Base-by-base conservation (phyloP, 2,329 filamentous ascomycete species). In the Stromatinia cepivora region DNA sequence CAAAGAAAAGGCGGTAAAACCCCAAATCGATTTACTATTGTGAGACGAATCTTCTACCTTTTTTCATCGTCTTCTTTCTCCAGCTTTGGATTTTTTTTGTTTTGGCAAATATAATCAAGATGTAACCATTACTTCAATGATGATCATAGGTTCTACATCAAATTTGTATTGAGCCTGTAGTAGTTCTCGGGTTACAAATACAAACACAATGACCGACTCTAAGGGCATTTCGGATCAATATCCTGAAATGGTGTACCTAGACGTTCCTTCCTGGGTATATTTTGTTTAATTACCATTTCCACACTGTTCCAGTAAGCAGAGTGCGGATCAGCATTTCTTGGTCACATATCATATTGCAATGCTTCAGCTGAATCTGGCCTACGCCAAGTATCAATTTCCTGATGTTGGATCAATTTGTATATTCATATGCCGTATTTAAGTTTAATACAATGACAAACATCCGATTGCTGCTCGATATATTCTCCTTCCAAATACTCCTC, bases 341-440 rank as follows among this genome's bases (percentile, higher is more conserved):
- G 25, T 39, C n/a, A 52, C 13, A 39, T 63, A 50, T 7, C 59
- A 50, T 36, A 25, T 1, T 34, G n/a, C 42, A 15, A 48, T n/a
- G 45, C 59, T 52, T 39, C 31, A 39, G 31, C 59, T 52, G 13
- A 15, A 28, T 46, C n/a, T 63, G 9, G 13, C 25, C 34, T 17
- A 50, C 59, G 31, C 31, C 31, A 50, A 61, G 58, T 34, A 61
- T 62, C 28, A 62, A 25, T 36, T 62, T 52, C 22, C 34, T 25
- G n/a, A 3, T 22, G 10, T 36, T 15, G 31, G 15, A 63, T 25
- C 9, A 4, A 36, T 10, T 39, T 25, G 45, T n/a, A 50, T 20
- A 6, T 4, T 22, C 8, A 15, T 25, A 9, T 13, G 9, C 39
- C 13, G 39, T 15, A 42, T 42, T 15, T 42, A 42, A 42, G 39